Percentiles rank a stretch among this genome's conserved stretches.
These are phyloP conservation scores for Aspergillus sclerotialis DNA, from an alignment of 2,329 filamentous ascomycete genomes.

Conservation along the genomic window DNA sequence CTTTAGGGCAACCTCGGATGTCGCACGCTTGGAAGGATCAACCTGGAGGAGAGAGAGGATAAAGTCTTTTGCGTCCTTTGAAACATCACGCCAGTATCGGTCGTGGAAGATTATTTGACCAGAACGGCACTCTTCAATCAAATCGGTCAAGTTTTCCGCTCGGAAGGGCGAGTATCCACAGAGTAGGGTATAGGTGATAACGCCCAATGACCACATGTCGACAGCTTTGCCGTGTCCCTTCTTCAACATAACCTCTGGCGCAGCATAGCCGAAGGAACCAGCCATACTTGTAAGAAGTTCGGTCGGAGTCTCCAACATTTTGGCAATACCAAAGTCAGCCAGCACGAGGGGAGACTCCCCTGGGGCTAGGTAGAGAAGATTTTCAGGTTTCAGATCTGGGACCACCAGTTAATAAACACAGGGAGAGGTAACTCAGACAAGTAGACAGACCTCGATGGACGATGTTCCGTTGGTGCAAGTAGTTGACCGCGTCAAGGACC, in stretches of 20 bases:
- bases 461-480: constrained; percentile 88
- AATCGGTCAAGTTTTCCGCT: constrained; percentile 82
- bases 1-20: constrained; percentile 70
- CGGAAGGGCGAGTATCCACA: constrained; percentile 98
- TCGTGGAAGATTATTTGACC: constrained; percentile 90
- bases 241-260: constrained; percentile 97
- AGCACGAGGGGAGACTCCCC: constrained; percentile 78
- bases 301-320: constrained; percentile 86
- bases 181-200: constrained; percentile 96
- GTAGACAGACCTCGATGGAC: constrained; percentile 73
- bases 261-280: constrained; percentile 94
- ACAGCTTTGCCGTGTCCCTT: constrained; percentile 95
- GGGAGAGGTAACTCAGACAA: background rate
- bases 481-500: constrained; percentile 86
- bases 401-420: constrained; percentile 2
- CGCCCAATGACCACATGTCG: constrained; percentile 98
- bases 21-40: constrained; percentile 66
- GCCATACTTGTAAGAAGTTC: constrained; percentile 97
- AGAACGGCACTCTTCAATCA: constrained; percentile 88
- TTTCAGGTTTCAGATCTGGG: constrained; percentile 93
- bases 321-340: constrained; percentile 97
- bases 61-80: constrained; percentile 89
- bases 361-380: constrained; percentile 83
- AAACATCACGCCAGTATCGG: constrained; percentile 97
- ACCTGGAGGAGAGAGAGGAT: constrained; percentile 76